Evolutionary conservation across 2,329 filamentous ascomycete genomes (phyloP), one percentile per base, ranked within the genome.

Genomic region (Cordyceps cicadae): DNA sequence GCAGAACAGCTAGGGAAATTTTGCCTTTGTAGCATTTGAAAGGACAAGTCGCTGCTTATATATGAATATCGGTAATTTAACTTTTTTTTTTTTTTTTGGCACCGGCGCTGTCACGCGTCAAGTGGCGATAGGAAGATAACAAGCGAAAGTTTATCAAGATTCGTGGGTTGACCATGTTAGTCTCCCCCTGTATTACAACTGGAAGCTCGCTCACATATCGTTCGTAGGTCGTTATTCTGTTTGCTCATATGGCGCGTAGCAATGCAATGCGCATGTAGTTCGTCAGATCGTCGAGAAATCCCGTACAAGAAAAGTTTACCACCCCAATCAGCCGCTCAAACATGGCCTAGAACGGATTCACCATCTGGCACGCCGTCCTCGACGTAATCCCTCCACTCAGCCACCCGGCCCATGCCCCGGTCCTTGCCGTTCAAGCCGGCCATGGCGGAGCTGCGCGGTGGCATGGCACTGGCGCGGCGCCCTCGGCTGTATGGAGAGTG

Each of bases 381-480:
- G 17, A 82, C 76, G 68, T 78, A 79, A 46, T 70, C 74, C 62
- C 72, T 73, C 80, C 80, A 82, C 61, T 80, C 77, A 49, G 70
- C 71, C 19, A 82, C 79, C 7, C 80, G 73, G 63, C 76, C 73
- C 74, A 77, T 74, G 11, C 79, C 79, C 39, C 75, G 71, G 1
- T 75, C 77, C 32, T 71, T 70, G 5, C 77, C 77, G 45, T 72
- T 74, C 45, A 82, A 72, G 4, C 80, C 80, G 29, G 80, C 80
- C 67, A 81, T 69, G 51, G 75, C 71, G 54, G 79, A 80, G 32
- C 73, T 72, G 64, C 67, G 74, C 37, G 75, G 73, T 46, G 67
- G 63, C 43, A 67, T 65, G 15, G 62, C 64, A 50, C 66, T 66
- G 12, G 62, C 64, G 21, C 68, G 67, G 59, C 70, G 69, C 56